A percentile compares a stretch with the other conserved stretches of the same genome.
These are phyloP conservation scores for Scolecobasidium constrictum DNA, from an alignment of 2,329 filamentous ascomycete species.

Conservation along the genomic window DNA sequence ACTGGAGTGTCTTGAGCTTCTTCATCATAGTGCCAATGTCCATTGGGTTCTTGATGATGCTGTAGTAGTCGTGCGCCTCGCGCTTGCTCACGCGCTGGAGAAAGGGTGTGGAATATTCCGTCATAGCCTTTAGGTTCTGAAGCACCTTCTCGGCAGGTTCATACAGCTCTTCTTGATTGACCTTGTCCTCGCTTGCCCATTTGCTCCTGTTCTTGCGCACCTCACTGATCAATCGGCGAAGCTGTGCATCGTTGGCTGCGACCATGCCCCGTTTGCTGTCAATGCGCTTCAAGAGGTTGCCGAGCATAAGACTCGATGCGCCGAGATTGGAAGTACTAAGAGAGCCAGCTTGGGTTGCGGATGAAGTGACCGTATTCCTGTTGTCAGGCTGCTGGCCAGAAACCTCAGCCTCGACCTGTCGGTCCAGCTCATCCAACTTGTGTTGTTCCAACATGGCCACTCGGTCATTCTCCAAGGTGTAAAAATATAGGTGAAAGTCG, in stretches of 20 bases:
- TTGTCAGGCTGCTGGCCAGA: constrained; percentile 50
- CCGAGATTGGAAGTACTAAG: constrained; percentile 90
- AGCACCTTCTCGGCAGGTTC: constrained; percentile 94
- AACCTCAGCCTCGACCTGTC: constrained; percentile 92
- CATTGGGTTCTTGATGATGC: constrained; percentile 92
- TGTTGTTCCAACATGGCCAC: constrained; percentile 98
- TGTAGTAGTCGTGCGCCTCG: constrained; percentile 92
- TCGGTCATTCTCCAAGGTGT: constrained; percentile 88
- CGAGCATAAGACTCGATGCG: constrained; percentile 88
- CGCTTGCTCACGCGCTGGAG: constrained; percentile 90
- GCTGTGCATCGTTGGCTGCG: constrained; percentile 81
- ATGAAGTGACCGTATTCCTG: constrained; percentile 35
- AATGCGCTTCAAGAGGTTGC: constrained; percentile 92
- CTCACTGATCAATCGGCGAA: constrained; percentile 89
- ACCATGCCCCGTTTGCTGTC: constrained; percentile 88
- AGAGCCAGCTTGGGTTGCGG: constrained; percentile 65
- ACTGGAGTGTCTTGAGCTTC: constrained; percentile 64
- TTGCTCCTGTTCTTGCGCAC: constrained; percentile 97
- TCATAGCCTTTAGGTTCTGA: constrained; percentile 93
- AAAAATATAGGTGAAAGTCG: constrained; percentile 88
- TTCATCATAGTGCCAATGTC: constrained; percentile 97
- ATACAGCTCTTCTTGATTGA: constrained; percentile 95
- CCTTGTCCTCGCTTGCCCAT: constrained; percentile 95
- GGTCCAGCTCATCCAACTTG: constrained; percentile 89
- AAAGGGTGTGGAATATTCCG: constrained; percentile 95